Conservation (phyloP, 805 yeast genomes). For the Grigorovia transvaalensis region DNA sequence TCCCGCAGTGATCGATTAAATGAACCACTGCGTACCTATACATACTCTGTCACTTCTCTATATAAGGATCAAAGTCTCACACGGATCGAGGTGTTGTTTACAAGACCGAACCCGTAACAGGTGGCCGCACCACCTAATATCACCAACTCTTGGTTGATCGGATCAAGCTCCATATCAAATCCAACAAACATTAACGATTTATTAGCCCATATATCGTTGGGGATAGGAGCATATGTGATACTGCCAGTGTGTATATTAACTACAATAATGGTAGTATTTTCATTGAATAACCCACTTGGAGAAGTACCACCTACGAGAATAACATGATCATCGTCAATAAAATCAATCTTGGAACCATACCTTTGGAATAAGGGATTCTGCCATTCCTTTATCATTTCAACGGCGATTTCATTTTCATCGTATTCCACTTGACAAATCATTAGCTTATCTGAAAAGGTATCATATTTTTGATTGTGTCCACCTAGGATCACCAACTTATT, state of each 20-base stretch:
- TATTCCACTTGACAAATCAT: constrained; percentile 19
- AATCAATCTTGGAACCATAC: constrained; percentile 38
- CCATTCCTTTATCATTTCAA: constrained; percentile 15
- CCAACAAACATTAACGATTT: constrained; percentile 40
- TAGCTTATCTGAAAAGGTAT: constrained; percentile 23
- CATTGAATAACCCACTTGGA: constrained; percentile 27
- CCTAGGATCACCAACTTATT: constrained; percentile 16
- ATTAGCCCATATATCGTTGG: constrained; percentile 30
- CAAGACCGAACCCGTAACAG: constrained; percentile 70
- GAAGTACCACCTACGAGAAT: constrained; percentile 52
- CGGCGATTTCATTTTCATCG: constrained; percentile 6
- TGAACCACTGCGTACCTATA: background rate
- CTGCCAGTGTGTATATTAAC: constrained; percentile 17
- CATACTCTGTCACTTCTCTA: too few relatives aligned
- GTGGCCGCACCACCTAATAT: constrained; percentile 66
- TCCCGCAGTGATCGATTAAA: too few relatives aligned
- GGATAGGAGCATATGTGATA: constrained; percentile 24
- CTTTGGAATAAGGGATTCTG: constrained; percentile 32
- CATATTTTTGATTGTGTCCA: constrained; percentile 18
- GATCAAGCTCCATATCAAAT: constrained; percentile 31
- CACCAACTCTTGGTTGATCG: constrained; percentile 9
- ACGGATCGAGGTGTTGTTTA: constrained; percentile 29
- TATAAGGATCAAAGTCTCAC: background rate
- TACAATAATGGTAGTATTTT: constrained; percentile 30
- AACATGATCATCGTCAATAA: constrained; percentile 27